These are phyloP conservation scores for Penicillium soppii DNA, from an alignment of 495 filamentous ascomycete species.

Conservation along the genomic window DNA sequence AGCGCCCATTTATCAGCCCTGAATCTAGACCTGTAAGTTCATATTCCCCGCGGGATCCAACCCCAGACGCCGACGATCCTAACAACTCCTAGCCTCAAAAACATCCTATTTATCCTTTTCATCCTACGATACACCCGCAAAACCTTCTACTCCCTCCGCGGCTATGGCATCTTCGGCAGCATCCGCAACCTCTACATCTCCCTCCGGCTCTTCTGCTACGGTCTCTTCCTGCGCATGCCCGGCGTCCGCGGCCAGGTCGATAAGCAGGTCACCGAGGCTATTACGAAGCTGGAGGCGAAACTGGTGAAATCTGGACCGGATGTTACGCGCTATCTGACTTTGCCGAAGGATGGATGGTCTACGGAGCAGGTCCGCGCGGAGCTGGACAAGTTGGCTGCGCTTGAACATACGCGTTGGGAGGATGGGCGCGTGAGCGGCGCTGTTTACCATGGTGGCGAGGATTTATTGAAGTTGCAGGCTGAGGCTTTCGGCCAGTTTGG, in stretches of 20 bases:
- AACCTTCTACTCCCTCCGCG: slow-evolving; percentile 76
- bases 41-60: slow-evolving; percentile 12
- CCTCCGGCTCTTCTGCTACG: slow-evolving; percentile 71
- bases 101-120: slow-evolving; percentile 88
- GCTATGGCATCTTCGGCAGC: slow-evolving; percentile 82
- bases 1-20: slow-evolving; percentile 59
- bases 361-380: slow-evolving; percentile 77
- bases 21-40: slow-evolving; percentile 79
- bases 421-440: slow-evolving; percentile 92
- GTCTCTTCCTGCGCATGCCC: slow-evolving; percentile 79
- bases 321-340: slow-evolving; percentile 67
- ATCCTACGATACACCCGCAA: slow-evolving; percentile 83
- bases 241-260: slow-evolving; percentile 64
- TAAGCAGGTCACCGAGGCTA: slow-evolving; percentile 31
- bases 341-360: slow-evolving; percentile 86
- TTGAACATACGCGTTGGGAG: slow-evolving; percentile 97
- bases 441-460: slow-evolving; percentile 92
- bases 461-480: slow-evolving; percentile 78
- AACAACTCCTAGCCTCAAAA: slow-evolving; percentile 64
- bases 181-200: slow-evolving; percentile 68
- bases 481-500: slow-evolving; percentile 92
- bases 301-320: slow-evolving; percentile 72
- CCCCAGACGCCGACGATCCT: not conserved
- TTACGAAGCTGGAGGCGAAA: slow-evolving; percentile 76
- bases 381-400: slow-evolving; percentile 70